phyloP scores from a whole-genome alignment of 306 rosid genomes.

The Quercus bicolor region DNA sequence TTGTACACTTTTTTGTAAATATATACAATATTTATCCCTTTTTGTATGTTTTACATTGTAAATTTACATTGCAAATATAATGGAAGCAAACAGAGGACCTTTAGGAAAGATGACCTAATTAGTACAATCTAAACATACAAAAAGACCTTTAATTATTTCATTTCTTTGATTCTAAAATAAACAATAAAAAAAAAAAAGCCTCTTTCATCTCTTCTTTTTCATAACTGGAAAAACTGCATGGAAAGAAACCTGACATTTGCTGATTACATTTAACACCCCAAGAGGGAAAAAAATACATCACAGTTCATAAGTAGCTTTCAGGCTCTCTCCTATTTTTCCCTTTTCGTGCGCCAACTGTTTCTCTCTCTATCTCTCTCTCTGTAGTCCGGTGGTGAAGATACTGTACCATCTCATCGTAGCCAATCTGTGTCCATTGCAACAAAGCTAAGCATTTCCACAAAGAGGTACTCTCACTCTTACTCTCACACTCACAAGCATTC shows the following conservation, averaged over 20 bases:
- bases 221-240: slow-evolving; percentile 18
- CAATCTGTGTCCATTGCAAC: slow-evolving; percentile 13
- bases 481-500: not conserved
- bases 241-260: slow-evolving; percentile 12
- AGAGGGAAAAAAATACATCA: slow-evolving; percentile 8
- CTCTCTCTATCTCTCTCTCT: not conserved
- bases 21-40: too few relatives aligned
- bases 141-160: too few relatives aligned
- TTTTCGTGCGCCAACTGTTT: slow-evolving; percentile 38
- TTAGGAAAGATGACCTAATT: too few relatives aligned
- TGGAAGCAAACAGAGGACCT: too few relatives aligned
- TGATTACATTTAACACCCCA: too few relatives aligned
- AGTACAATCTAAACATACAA: too few relatives aligned
- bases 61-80: too few relatives aligned
- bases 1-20: too few relatives aligned
- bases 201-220: not conserved
- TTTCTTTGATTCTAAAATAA: too few relatives aligned
- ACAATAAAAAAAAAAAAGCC: too few relatives aligned
- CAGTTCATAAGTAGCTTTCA: slow-evolving; percentile 34
- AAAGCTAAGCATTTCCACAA: slow-evolving; percentile 15
- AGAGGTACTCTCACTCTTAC: slow-evolving; percentile 12
- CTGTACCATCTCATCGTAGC: slow-evolving; percentile 21
- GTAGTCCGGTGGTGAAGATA: not conserved
- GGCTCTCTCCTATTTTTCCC: slow-evolving; percentile 11
- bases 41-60: too few relatives aligned